Conservation (phyloP, 2,329 filamentous ascomycete genomes). For the Cladophialophora bantiana region DNA sequence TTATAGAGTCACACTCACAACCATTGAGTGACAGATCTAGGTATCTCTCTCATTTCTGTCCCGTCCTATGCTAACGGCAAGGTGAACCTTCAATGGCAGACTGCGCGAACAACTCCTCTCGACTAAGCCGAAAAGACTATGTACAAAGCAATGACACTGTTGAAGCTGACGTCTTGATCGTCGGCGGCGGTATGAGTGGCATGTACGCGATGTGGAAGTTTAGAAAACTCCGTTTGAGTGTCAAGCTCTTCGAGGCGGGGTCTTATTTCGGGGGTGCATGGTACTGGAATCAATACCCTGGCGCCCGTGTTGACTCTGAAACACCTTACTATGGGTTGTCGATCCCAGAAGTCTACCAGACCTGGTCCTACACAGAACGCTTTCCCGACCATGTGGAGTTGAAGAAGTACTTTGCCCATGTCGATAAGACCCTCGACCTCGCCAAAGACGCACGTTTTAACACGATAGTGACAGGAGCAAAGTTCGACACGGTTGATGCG, state of each 20-base stretch:
- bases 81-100: too few species aligned
- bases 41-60: too few species aligned
- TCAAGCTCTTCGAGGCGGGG: constrained; percentile 48
- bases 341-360: constrained; percentile 56
- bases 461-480: constrained; percentile 16
- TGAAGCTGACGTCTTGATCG: constrained; percentile 31
- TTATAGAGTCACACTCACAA: too few species aligned
- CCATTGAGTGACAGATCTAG: too few species aligned
- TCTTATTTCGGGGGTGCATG: constrained; percentile 49
- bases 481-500: constrained; percentile 42
- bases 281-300: constrained; percentile 65
- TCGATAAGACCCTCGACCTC: constrained; percentile 49
- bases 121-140: too few species aligned
- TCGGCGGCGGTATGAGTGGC: constrained; percentile 34
- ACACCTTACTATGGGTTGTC: constrained; percentile 58
- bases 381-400: constrained; percentile 51
- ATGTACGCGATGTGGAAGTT: constrained; percentile 42
- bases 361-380: constrained; percentile 55
- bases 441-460: constrained; percentile 47
- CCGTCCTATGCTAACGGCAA: too few species aligned
- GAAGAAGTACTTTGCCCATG: constrained; percentile 50
- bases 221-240: constrained; percentile 40
- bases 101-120: too few species aligned
- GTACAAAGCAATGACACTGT: too few species aligned
- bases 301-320: constrained; percentile 57